Evolutionary conservation across 1,139 yeast species (phyloP).

Genomic region (Geotrichum restrictum): DNA sequence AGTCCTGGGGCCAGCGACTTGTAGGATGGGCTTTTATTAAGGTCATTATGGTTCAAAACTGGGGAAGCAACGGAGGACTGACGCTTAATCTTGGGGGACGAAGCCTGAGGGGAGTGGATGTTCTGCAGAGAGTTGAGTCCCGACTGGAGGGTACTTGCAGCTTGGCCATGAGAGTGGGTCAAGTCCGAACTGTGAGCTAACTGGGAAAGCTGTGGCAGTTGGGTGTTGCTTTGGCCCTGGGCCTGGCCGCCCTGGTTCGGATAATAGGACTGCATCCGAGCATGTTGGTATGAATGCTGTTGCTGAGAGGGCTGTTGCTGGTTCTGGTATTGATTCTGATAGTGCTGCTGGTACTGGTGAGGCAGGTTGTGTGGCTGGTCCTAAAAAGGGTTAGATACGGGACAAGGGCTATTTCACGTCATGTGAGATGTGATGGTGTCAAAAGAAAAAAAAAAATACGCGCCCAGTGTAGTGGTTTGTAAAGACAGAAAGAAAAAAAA

Average conservation of each 20-base stretch:
- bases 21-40: neutral
- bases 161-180: neutral
- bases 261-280: neutral
- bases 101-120: neutral
- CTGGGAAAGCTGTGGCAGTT: slow-evolving; percentile 7
- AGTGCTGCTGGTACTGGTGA: slow-evolving; percentile 4
- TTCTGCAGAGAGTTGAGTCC: slow-evolving; percentile 1
- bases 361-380: slow-evolving; percentile 6
- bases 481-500: neutral
- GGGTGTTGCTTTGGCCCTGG: neutral
- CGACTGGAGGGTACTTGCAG: neutral
- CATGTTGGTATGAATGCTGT: neutral
- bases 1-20: neutral
- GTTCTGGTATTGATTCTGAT: neutral
- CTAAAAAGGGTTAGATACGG: neutral
- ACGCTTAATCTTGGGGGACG: neutral
- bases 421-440: slow-evolving; percentile 1
- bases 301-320: slow-evolving; percentile 6
- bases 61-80: slow-evolving; percentile 10
- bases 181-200: neutral
- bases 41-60: slow-evolving; percentile 4
- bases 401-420: neutral
- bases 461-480: no score
- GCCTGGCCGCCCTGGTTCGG: neutral
- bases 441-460: neutral